Evolutionary conservation across 768 basidiomycete genomes (phyloP), one percentile per base, ranked within the genome.

Genomic region (Serendipita vermifera): DNA sequence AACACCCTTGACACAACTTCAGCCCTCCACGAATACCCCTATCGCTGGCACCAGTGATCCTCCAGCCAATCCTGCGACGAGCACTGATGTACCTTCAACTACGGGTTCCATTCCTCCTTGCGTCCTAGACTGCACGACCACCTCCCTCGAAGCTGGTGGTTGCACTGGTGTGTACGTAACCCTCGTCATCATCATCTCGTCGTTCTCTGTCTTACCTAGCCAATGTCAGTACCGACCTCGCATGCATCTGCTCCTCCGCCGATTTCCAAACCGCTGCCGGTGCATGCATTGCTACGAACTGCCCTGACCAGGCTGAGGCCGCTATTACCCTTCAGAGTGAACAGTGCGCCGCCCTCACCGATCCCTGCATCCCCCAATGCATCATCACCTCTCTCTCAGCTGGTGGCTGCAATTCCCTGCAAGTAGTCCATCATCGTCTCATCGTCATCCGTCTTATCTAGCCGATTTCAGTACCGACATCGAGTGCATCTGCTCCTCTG

Each of bases 381-480:
- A n/a, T n/a, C n/a, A n/a, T n/a, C n/a, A n/a, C n/a, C n/a, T n/a
- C n/a, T n/a, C n/a, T n/a, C n/a, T n/a, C n/a, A n/a, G n/a, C n/a
- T n/a, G n/a, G n/a, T n/a, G n/a, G n/a, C n/a, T n/a, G n/a, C n/a
- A n/a, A n/a, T n/a, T n/a, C n/a, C n/a, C n/a, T n/a, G n/a, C n/a
- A n/a, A n/a, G n/a, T n/a, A n/a, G n/a, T n/a, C n/a, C n/a, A n/a
- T n/a, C n/a, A n/a, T n/a, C n/a, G n/a, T n/a, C n/a, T n/a, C n/a
- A n/a, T n/a, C n/a, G n/a, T n/a, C n/a, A n/a, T n/a, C n/a, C n/a
- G n/a, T n/a, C n/a, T n/a, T n/a, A n/a, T n/a, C n/a, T n/a, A n/a
- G n/a, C n/a, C n/a, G n/a, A n/a, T n/a, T n/a, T n/a, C 39, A 77
- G 76, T 62, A 62, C 71, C 11, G 62, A 77, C 62, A 0, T 72